Evolutionary conservation across 495 filamentous ascomycete genomes (phyloP), one percentile per base, ranked within the genome.

Genomic region (Daldinia bambusicola): DNA sequence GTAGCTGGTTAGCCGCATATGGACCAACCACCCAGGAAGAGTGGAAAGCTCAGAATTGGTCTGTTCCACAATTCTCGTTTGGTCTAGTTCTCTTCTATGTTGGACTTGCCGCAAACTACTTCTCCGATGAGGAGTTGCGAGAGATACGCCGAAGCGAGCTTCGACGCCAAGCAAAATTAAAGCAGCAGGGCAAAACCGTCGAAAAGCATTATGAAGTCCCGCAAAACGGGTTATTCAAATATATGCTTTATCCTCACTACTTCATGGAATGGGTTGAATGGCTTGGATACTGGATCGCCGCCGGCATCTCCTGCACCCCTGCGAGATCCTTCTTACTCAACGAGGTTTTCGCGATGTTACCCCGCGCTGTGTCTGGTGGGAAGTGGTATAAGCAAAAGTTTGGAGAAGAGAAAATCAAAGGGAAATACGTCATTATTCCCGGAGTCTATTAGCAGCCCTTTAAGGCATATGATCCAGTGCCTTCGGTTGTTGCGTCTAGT

Each of bases 201-300:
- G 85, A 90, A n/a, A 97, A 97, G 81, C 86, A 96, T 61, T 99
- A 99, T 77, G 89, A 91, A 80, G 88, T 99, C 52, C 96, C 96
- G 0, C 80, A 89, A 66, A 88, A 90, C 41, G 94, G 94, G 2
- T 80, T 97, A 43, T 99, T 99, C 81, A 82, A 81, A 55, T 89
- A 85, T 63, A 87, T 97, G 75, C 85, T 98, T 60, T 97, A 91
- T 81, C 94, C 95, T 66, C 96, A 99, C 76, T 98, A 97, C 76
- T 86, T 95, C 55, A 91, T 88, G 67, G 95, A 99, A 84, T 99
- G 95, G 95, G 79, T 97, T 55, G 96, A 99, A 82, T 98, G 96
- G 95, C 75, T 85, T 18, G 95, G 95, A 0, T 99, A 93, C 75
- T 93, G 88, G 78, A 86, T 97, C 77, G 80, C 90, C 74, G 89